Percentiles rank a stretch among this genome's conserved stretches.
These are phyloP conservation scores for Vanilla planifolia DNA, from an alignment of 106 monocot genomes.

Conservation along the genomic window DNA sequence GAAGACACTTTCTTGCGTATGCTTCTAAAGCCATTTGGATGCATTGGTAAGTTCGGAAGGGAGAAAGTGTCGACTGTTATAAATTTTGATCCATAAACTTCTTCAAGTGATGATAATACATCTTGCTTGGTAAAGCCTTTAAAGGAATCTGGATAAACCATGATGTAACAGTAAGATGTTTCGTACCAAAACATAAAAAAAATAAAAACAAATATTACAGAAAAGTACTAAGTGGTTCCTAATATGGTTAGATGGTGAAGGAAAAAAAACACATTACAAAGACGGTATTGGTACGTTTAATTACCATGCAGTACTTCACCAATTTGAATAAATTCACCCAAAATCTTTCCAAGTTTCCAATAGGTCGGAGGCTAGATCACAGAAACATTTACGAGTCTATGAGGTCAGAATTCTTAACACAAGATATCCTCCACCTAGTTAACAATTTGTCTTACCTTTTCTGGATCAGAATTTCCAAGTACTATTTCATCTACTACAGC, in stretches of 20 bases:
- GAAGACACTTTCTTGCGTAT: constrained; percentile 74
- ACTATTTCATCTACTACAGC: constrained; percentile 93
- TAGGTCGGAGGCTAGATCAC: constrained; percentile 56
- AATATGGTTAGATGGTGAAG: background rate
- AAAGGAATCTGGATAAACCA: constrained; percentile 37
- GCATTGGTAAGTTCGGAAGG: constrained; percentile 61
- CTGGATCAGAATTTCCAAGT: constrained; percentile 54
- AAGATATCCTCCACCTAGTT: background rate
- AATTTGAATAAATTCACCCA: constrained; percentile 69
- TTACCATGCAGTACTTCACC: constrained; percentile 61
- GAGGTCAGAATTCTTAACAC: background rate
- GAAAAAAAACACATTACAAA: background rate
- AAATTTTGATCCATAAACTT: constrained; percentile 27
- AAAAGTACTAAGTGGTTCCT: background rate
- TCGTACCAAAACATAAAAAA: background rate
- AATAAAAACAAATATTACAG: background rate
- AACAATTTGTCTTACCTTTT: constrained; percentile 36
- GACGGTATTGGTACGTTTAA: background rate
- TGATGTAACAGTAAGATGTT: background rate
- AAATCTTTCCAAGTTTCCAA: constrained; percentile 67
- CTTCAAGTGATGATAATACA: constrained; percentile 56
- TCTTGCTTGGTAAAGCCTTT: constrained; percentile 38
- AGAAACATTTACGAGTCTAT: constrained; percentile 1
- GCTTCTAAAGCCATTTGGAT: constrained; percentile 68
- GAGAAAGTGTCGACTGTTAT: constrained; percentile 45